phyloP scores from a whole-genome alignment of 1,284 basidiomycete genomes.

The Calocybe gambosa region DNA sequence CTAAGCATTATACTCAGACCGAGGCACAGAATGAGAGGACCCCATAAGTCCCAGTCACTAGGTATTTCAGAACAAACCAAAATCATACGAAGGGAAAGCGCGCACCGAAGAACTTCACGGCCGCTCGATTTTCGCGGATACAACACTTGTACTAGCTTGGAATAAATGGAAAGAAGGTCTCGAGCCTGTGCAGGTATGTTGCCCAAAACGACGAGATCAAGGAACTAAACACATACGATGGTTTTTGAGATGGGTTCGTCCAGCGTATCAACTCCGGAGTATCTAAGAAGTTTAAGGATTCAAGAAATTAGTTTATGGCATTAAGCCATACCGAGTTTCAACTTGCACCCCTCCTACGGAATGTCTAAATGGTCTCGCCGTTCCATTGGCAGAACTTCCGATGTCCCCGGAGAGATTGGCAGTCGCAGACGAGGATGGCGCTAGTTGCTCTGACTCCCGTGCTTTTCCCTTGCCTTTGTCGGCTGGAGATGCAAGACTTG shows the following conservation, averaged over 20 bases:
- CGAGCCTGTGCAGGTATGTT: constrained; percentile 28
- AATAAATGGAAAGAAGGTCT: constrained; percentile 84
- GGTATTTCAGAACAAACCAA: not conserved
- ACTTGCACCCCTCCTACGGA: constrained; percentile 79
- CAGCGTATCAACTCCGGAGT: constrained; percentile 77
- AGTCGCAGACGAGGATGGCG: constrained; percentile 34
- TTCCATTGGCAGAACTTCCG: constrained; percentile 41
- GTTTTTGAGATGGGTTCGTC: constrained; percentile 88
- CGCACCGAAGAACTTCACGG: constrained; percentile 75
- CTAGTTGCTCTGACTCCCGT: constrained; percentile 46
- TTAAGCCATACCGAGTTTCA: constrained; percentile 66
- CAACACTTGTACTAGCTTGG: constrained; percentile 88
- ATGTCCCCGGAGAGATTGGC: constrained; percentile 67
- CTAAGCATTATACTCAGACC: constrained; percentile 83
- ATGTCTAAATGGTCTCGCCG: constrained; percentile 43
- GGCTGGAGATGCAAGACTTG: constrained; percentile 35
- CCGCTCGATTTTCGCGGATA: constrained; percentile 75
- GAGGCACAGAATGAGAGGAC: constrained; percentile 83
- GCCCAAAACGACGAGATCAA: constrained; percentile 10
- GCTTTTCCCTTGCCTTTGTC: constrained; percentile 70
- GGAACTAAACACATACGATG: constrained; percentile 57
- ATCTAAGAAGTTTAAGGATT: constrained; percentile 35
- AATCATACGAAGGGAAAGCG: not conserved
- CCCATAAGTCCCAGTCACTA: constrained; percentile 97
- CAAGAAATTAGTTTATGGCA: not conserved